Base-by-base conservation (phyloP, 768 basidiomycete genomes). In the Boletus sp. region DNA sequence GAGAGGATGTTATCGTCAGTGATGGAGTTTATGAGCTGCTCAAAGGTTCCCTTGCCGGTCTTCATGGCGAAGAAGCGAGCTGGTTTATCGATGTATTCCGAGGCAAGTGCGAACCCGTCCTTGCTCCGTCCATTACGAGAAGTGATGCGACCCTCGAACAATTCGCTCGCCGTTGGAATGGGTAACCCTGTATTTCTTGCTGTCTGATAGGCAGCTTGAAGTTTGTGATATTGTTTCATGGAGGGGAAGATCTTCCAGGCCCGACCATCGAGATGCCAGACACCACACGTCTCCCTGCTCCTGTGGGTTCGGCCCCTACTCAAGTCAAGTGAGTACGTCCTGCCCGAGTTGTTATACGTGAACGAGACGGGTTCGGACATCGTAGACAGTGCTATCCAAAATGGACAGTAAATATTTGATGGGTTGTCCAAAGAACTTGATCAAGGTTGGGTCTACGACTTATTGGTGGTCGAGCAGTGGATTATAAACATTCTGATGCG, bases 71-170 rank as follows among this genome's bases (percentile, higher is more conserved):
- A 55, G 8, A 9, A 40, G 7, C 10, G 8, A 11, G 37, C 30
- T 14, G 37, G 35, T n/a, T n/a, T n/a, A n/a, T n/a, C n/a, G 15
- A 30, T 55, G 20, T 32, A 9, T 12, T 3, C n/a, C 39, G 29
- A 8, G 30, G 7, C 12, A 8, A 55, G 37, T 1, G 52, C 37
- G 2, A 54, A 40, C 30, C 29, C 54, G 0, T 24, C 17, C 18
- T 4, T 5, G 7, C 0, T 0, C 29, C 2, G 7, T 4, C 1
- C 5, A n/a, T 8, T 5, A 4, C 3, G 3, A n/a, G 17, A 2
- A 12, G 3, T 3, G 37, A 40, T 3, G 20, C 7, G n/a, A 14
- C 52, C 53, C 24, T 24, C 3, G 24, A 24, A 24, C 24, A 24
- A 24, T 24, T 24, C 24, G 24, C 24, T 24, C 24, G 24, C 24